phyloP scores from a whole-genome alignment of 1,284 basidiomycete genomes.

The Cryptococcus sp. region DNA sequence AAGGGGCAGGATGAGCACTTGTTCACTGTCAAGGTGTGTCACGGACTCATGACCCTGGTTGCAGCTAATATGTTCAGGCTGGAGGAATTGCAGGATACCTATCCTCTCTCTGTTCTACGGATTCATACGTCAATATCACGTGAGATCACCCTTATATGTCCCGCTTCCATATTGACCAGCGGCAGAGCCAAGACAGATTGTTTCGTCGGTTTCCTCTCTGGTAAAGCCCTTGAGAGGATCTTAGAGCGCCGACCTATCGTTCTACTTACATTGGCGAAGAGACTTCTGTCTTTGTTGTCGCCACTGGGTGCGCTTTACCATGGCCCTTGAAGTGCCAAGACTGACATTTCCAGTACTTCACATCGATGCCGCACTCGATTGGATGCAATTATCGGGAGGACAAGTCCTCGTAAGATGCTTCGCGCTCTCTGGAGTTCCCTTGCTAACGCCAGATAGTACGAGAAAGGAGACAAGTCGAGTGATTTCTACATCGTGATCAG shows the following conservation, averaged over 20 bases:
- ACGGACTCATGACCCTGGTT: conserved; percentile 91
- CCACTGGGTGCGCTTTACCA: conserved; percentile 62
- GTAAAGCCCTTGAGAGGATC: conserved; percentile 79
- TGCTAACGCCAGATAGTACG: conserved; percentile 60
- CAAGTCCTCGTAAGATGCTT: conserved; percentile 44
- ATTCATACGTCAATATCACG: conserved; percentile 67
- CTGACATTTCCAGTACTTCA: conserved; percentile 67
- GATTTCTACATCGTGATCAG: conserved; percentile 98
- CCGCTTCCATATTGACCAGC: no score
- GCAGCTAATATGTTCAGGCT: conserved; percentile 52
- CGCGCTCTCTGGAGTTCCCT: background rate
- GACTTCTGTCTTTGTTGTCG: conserved; percentile 86
- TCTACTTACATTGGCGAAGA: conserved; percentile 90
- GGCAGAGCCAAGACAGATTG: conserved; percentile 89
- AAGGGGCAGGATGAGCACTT: conserved; percentile 54
- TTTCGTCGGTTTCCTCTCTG: conserved; percentile 91
- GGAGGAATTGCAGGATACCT: conserved; percentile 57
- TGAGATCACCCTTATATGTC: conserved; percentile 8
- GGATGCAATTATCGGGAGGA: conserved; percentile 94
- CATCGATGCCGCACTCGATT: conserved; percentile 94
- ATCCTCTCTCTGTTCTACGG: conserved; percentile 61
- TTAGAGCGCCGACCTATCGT: conserved; percentile 94
- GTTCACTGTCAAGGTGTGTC: conserved; percentile 95
- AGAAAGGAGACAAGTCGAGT: conserved; percentile 81
- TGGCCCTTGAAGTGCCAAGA: conserved; percentile 12